Conservation (phyloP, 106 monocot genomes). For the Gastrodia elata region DNA sequence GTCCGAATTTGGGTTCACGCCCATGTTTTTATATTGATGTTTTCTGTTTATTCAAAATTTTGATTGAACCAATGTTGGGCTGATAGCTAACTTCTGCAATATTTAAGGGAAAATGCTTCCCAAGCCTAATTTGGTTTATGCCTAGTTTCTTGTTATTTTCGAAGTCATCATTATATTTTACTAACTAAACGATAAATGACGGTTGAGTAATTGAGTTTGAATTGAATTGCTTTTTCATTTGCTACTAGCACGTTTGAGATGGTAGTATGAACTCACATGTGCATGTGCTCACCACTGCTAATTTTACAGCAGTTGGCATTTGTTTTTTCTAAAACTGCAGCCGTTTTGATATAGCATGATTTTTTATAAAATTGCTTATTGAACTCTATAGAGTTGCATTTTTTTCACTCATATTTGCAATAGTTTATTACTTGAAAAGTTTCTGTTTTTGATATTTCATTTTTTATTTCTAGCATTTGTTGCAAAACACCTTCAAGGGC, state of each 20-base stretch:
- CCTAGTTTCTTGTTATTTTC: neutral
- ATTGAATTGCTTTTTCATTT: neutral
- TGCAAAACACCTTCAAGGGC: slow-evolving; percentile 3
- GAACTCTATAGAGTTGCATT: neutral
- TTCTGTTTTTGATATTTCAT: slow-evolving; percentile 3
- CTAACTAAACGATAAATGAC: neutral
- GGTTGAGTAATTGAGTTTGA: neutral
- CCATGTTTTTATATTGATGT: neutral
- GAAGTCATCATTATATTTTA: neutral
- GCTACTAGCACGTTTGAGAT: neutral
- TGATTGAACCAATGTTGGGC: neutral
- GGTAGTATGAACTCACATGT: neutral
- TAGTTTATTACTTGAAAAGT: neutral
- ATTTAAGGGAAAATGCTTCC: neutral
- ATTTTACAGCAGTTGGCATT: neutral
- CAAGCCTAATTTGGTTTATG: neutral
- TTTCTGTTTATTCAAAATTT: neutral
- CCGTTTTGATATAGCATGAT: neutral
- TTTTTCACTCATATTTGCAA: neutral
- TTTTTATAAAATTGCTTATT: neutral
- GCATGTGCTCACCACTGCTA: neutral
- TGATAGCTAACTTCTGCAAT: neutral
- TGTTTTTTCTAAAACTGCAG: neutral
- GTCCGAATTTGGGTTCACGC: too few relatives aligned
- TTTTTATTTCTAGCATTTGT: neutral